Evolutionary conservation across 176 grass and related monocot species (phyloP), one percentile per base, ranked within the genome.

Genomic region (Musa beccarii): DNA sequence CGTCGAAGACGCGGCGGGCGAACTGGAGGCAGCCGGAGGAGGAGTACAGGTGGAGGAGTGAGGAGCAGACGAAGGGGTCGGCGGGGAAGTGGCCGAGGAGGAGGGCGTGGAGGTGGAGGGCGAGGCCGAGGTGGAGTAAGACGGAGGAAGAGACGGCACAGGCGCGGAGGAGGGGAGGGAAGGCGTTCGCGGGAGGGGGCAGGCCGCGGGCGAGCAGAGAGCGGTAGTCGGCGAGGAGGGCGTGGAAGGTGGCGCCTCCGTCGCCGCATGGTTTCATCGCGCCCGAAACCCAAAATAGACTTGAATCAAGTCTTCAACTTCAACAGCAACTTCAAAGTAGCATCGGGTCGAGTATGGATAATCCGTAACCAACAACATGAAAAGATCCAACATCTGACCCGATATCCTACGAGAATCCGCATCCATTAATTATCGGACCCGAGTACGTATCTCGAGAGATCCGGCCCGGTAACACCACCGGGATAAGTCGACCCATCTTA

Each of bases 31-130:
- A 57, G 34, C 78, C 69, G 56, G 23, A 49, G 54, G 71, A 43
- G 43, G 69, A 73, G 54, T 80, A 80, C 43, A 70, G 13, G 69
- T 73, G 78, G 68, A 80, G 68, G 69, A 80, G n/a, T 12, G 78
- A 80, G 49, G 78, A 63, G 78, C 69, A 51, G 68, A 80, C 43
- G 34, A 26, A 80, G 8, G 49, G 68, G 57, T 53, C 77, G 65
- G 24, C 13, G 52, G 77, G 53, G 53, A 22, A 29, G 49, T 62
- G 54, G 8, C 78, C 78, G 9, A 80, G 49, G 49, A 80, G 55
- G 56, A 80, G 8, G 49, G 78, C 69, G 20, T 72, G 78, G 55
- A 51, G 54, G 21, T 80, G 78, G 22, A 80, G 69, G 49, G 56
- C 28, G 14, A 64, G 57, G 49, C 54, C 67, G 55, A 73, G 49